Percentiles rank a stretch among this genome's conserved stretches.
Evolutionary conservation across 257 asterid species (phyloP).

Genomic region (Gentiana straminea): DNA sequence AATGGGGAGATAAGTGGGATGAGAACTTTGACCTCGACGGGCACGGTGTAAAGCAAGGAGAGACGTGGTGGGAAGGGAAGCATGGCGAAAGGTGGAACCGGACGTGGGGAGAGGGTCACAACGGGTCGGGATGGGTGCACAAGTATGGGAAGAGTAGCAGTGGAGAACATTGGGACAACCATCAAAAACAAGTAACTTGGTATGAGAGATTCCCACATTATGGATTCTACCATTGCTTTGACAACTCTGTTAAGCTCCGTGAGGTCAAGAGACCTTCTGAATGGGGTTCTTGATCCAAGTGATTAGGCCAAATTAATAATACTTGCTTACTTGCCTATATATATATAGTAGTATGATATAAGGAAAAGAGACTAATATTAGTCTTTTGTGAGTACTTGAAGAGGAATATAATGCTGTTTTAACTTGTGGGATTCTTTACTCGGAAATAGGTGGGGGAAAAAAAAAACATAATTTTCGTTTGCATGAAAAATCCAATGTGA

Average conservation of each 20-base stretch:
- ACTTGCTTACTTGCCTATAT: too few species aligned
- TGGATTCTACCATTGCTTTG: conserved; percentile 86
- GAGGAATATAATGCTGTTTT: too few species aligned
- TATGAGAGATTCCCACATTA: conserved; percentile 82
- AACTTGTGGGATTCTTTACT: too few species aligned
- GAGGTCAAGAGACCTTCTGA: conserved; percentile 70
- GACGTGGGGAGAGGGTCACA: conserved; percentile 97
- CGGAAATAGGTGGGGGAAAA: too few species aligned
- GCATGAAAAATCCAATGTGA: too few species aligned
- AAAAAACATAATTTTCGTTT: too few species aligned
- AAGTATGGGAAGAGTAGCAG: conserved; percentile 95
- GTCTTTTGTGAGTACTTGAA: too few species aligned
- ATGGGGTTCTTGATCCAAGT: conserved; percentile 13
- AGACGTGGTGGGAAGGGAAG: conserved; percentile 92
- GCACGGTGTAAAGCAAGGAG: conserved; percentile 85
- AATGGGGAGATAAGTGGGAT: conserved; percentile 99
- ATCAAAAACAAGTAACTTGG: conserved; percentile 70
- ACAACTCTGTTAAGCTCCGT: conserved; percentile 71
- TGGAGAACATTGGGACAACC: conserved; percentile 98
- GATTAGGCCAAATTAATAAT: too few species aligned
- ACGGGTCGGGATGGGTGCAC: conserved; percentile 95
- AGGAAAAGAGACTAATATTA: too few species aligned
- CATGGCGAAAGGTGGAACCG: conserved; percentile 85
- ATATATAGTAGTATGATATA: too few species aligned
- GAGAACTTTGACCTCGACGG: conserved; percentile 45